Conservation (phyloP, 2,329 filamentous ascomycete species). For the Trichophyton rubrum region DNA sequence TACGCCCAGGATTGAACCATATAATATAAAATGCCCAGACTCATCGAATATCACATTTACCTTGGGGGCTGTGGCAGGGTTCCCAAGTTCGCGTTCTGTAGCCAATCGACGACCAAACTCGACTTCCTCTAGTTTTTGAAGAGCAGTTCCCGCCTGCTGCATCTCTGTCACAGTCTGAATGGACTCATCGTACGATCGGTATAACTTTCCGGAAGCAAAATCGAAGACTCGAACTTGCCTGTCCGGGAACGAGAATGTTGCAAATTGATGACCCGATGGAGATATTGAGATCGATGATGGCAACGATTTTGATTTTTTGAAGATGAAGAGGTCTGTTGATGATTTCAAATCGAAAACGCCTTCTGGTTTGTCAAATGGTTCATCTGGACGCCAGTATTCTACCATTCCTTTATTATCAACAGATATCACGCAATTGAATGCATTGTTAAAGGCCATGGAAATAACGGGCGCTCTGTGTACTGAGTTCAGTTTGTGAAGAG, state of each 20-base stretch:
- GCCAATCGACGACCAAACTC: slow-evolving; percentile 85
- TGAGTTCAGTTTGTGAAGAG: slow-evolving; percentile 63
- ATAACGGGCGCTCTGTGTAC: slow-evolving; percentile 74
- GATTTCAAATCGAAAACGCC: slow-evolving; percentile 90
- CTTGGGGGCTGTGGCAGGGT: slow-evolving; percentile 51
- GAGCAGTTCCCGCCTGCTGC: slow-evolving; percentile 81
- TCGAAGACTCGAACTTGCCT: slow-evolving; percentile 89
- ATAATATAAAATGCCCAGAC: slow-evolving; percentile 86
- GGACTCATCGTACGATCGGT: slow-evolving; percentile 91
- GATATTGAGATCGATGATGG: slow-evolving; percentile 76
- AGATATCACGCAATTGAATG: slow-evolving; percentile 81
- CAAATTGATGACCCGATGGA: slow-evolving; percentile 73
- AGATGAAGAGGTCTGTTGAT: slow-evolving; percentile 86
- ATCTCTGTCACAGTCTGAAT: slow-evolving; percentile 79
- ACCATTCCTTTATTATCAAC: slow-evolving; percentile 85
- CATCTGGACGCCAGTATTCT: slow-evolving; percentile 79
- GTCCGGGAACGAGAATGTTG: slow-evolving; percentile 82
- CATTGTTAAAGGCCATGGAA: slow-evolving; percentile 78
- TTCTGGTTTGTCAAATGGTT: slow-evolving; percentile 76
- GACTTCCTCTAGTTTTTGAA: slow-evolving; percentile 71
- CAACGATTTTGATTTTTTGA: slow-evolving; percentile 85
- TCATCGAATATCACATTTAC: slow-evolving; percentile 91
- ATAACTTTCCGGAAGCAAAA: slow-evolving; percentile 75
- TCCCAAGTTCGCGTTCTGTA: slow-evolving; percentile 74
- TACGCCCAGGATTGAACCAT: slow-evolving; percentile 80